Base-by-base conservation (phyloP, 1,139 yeast species). In the Nakaseomyces delphensis region DNA sequence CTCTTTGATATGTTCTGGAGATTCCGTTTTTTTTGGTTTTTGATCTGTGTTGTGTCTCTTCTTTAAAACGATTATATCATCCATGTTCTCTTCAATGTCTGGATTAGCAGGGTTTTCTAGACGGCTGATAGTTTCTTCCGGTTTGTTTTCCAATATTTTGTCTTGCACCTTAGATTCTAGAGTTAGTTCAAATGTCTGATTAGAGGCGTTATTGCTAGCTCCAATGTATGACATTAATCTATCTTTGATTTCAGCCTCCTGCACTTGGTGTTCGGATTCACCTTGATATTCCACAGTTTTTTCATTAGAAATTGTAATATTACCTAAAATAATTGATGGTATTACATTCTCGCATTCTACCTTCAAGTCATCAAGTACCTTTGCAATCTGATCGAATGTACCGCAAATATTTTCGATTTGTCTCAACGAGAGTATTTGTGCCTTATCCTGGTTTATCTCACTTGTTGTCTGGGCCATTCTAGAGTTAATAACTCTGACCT, bases 1-100 rank as follows among this genome's bases (percentile, higher is more conserved):
- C 36, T 57, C 55, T 25, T 51, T 55, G 5, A 10, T 3, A n/a
- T 16, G 7, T 3, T 55, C 52, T 31, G 52, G 53, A 9, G 25
- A 42, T 42, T 40, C 32, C 38, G 48, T 20, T 43, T 43, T 33
- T 42, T 48, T 43, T n/a, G n/a, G 47, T 47, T 40, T 38, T 51
- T 29, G 23, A 38, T 43, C 46, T 37, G 25, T 29, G 38, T 53
- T 44, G 45, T 54, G 45, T 36, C 48, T 43, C 16, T 44, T 46
- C 45, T 75, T 71, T 47, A 80, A 63, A 0, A 79, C 72, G 29
- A 80, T 66, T 16, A 81, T 67, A 45, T 56, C 56, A 30, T 53
- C 59, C 16, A 31, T 40, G 29, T 40, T 43, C 29, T 19, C 48
- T 7, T 15, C 35, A n/a, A 19, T 25, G 5, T 13, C 23, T 13